Conservation (phyloP, 192 early-diverging fungal genomes). For the Glomus cerebriforme region DNA sequence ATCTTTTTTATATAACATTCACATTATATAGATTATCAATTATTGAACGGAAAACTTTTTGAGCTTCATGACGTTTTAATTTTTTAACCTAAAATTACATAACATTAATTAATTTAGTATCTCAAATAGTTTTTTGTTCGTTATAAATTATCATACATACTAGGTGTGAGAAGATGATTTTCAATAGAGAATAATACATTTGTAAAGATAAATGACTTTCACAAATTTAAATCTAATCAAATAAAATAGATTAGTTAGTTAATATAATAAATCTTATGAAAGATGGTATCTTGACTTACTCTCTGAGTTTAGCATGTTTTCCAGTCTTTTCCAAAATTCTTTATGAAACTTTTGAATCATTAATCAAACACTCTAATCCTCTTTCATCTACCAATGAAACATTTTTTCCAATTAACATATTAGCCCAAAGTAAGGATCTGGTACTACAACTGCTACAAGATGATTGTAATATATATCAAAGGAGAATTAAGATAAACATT, state of each 20-base stretch:
- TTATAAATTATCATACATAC: slow-evolving; percentile 20
- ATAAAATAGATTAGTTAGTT: not conserved
- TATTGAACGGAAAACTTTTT: not conserved
- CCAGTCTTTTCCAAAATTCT: slow-evolving; percentile 55
- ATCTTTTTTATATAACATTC: too few species aligned
- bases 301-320: slow-evolving; percentile 46
- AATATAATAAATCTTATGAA: not conserved
- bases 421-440: slow-evolving; percentile 55
- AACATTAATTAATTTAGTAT: not conserved
- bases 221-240: slow-evolving; percentile 81
- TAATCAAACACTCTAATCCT: slow-evolving; percentile 53
- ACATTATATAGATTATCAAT: slow-evolving; percentile 21
- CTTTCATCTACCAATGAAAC: slow-evolving; percentile 36
- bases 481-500: slow-evolving; percentile 52
- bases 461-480: slow-evolving; percentile 49
- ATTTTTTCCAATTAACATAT: slow-evolving; percentile 36
- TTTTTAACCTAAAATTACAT: slow-evolving; percentile 24
- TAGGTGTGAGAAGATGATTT: slow-evolving; percentile 85
- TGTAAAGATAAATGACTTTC: slow-evolving; percentile 72
- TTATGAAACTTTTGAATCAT: slow-evolving; percentile 47
- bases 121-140: not conserved
- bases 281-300: slow-evolving; percentile 19
- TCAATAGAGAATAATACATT: slow-evolving; percentile 76
- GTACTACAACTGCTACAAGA: slow-evolving; percentile 56
- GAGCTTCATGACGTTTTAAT: slow-evolving; percentile 21